These are phyloP conservation scores for Lagenaria siceraria DNA, from an alignment of 306 rosid genomes.

Conservation along the genomic window DNA sequence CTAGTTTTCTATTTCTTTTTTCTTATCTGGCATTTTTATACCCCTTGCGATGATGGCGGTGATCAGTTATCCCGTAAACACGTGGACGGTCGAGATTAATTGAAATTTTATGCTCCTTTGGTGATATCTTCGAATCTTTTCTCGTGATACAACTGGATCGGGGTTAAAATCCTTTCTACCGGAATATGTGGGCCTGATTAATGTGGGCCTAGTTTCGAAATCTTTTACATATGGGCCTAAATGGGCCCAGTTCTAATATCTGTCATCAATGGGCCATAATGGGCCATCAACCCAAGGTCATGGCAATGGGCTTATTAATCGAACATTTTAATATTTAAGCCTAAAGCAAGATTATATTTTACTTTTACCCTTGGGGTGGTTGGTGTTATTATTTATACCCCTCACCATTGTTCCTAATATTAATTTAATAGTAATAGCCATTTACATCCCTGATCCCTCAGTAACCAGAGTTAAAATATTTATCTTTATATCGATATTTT, in stretches of 20 bases:
- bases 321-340: neutral
- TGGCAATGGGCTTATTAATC: neutral
- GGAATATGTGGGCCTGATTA: neutral
- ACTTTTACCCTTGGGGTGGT: neutral
- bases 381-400: neutral
- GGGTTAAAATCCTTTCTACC: neutral
- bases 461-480: too few relatives aligned
- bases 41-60: neutral
- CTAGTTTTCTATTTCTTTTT: neutral
- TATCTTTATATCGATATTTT: too few relatives aligned
- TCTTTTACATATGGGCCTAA: neutral
- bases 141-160: neutral
- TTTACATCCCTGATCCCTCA: too few relatives aligned
- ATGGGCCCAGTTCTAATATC: neutral
- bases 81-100: neutral
- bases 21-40: neutral
- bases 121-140: conserved; percentile 5
- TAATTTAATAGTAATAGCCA: too few relatives aligned
- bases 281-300: neutral
- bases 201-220: neutral
- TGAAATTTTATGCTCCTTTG: neutral
- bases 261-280: too few relatives aligned
- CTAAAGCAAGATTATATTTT: neutral
- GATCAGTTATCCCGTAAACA: neutral
- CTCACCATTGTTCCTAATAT: too few relatives aligned